Evolutionary conservation across 1,139 yeast species (phyloP), one percentile per base, ranked within the genome.

Genomic region (Nakaseomyces delphensis): DNA sequence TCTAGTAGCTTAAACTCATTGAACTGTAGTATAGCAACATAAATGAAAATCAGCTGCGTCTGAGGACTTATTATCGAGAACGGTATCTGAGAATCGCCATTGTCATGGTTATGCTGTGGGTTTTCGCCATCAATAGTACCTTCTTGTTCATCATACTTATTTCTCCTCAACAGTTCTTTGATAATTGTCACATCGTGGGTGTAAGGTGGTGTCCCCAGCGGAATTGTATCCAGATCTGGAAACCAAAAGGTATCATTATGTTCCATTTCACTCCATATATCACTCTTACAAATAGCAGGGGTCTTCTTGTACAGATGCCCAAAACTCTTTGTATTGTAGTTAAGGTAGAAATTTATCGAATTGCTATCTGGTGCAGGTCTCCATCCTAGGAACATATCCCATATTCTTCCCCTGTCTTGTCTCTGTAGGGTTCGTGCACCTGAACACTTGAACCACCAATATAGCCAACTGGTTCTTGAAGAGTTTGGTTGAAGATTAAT

Each of bases 391-490:
- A 87, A 64, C 53, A 79, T 66, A 65, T 89, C 97, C 96, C 96
- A 89, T 14, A 86, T 71, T 48, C 96, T 70, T 3, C 93, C 96
- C 43, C 96, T 66, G 62, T 86, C 96, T 48, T 73, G 71, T 48
- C 81, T 73, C 42, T 89, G 81, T 77, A 94, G 79, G 7, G 83
- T 89, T 62, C 84, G 83, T 10, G 93, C 76, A n/a, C 96, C 96
- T 56, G 85, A 76, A 71, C 85, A 87, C 57, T 87, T 85, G 50
- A 87, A 68, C 96, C 96, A 89, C 95, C 96, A 89, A 30, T 85
- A 72, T 29, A 87, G 68, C 96, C 96, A 89, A 56, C 83, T 93
- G 53, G 84, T 93, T 53, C 85, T 89, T 43, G 75, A 72, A 39
- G 76, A 66, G 25, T 45, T 49, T 15, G 60, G 67, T 32, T 79